Percentiles rank a stretch among this genome's conserved stretches.
phyloP scores from a whole-genome alignment of 2,329 filamentous ascomycete species.

The Ceratocystis huliohia region DNA sequence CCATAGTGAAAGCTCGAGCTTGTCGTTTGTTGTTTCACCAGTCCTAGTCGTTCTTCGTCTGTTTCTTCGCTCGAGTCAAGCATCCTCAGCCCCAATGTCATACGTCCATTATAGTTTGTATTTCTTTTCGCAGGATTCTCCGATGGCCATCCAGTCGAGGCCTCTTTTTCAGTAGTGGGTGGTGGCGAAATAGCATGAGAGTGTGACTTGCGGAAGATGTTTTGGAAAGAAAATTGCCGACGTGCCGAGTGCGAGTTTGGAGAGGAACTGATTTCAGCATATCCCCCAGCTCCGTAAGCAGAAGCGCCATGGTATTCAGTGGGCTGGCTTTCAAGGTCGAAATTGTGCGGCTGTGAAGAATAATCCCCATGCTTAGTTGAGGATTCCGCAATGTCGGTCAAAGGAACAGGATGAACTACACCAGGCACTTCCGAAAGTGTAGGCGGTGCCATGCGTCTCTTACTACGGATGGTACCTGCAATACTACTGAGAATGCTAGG shows the following conservation, averaged over 20 bases:
- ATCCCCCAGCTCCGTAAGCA: slow-evolving; percentile 32
- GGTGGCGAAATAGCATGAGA: slow-evolving; percentile 35
- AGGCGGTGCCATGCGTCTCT: slow-evolving; percentile 27
- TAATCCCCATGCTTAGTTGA: slow-evolving; percentile 29
- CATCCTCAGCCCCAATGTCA: slow-evolving; percentile 18
- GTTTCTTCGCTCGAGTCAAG: slow-evolving; percentile 39
- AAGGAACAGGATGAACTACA: slow-evolving; percentile 48
- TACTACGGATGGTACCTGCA: slow-evolving; percentile 41
- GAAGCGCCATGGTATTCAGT: slow-evolving; percentile 39
- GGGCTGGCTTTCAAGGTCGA: slow-evolving; percentile 34
- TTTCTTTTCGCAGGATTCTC: background rate
- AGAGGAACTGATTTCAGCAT: slow-evolving; percentile 32
- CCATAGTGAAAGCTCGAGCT: slow-evolving; percentile 12
- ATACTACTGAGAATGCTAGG: slow-evolving; percentile 43
- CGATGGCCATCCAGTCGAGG: background rate
- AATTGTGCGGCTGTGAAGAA: slow-evolving; percentile 30
- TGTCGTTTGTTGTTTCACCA: slow-evolving; percentile 58
- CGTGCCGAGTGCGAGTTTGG: slow-evolving; percentile 50
- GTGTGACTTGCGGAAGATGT: slow-evolving; percentile 48
- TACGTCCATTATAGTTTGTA: slow-evolving; percentile 12
- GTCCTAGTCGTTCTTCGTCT: slow-evolving; percentile 69
- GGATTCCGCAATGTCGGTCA: slow-evolving; percentile 48
- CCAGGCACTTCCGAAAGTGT: slow-evolving; percentile 35
- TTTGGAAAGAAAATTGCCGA: slow-evolving; percentile 86
- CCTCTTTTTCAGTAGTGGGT: slow-evolving; percentile 23